Evolutionary conservation across 2,329 filamentous ascomycete genomes (phyloP).

Genomic region (Sporothrix brasiliensis): DNA sequence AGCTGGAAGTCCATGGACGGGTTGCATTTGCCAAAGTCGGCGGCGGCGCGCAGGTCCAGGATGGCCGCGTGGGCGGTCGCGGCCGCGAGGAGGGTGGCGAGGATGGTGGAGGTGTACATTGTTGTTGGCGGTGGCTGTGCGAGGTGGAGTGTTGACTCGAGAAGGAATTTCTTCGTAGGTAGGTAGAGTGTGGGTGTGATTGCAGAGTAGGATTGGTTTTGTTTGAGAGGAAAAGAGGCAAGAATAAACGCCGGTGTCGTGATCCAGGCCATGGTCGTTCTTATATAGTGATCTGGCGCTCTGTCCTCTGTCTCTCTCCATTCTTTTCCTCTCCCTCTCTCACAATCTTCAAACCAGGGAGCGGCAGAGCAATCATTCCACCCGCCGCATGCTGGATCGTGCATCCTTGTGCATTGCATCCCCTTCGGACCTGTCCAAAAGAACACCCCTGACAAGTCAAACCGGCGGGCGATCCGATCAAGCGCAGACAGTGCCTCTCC

Average conservation of each 20-base stretch:
- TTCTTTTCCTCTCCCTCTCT: background rate
- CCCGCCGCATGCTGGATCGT: background rate
- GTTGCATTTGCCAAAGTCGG: slow-evolving; percentile 58
- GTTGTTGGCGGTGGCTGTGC: slow-evolving; percentile 10
- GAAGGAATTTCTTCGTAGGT: background rate
- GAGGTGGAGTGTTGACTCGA: too few relatives aligned
- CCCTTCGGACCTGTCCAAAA: background rate
- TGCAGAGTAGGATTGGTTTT: background rate
- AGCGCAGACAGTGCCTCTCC: slow-evolving; percentile 30
- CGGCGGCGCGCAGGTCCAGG: slow-evolving; percentile 40
- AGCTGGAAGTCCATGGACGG: slow-evolving; percentile 64
- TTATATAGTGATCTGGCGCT: background rate
- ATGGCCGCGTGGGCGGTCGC: slow-evolving; percentile 39
- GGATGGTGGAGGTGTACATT: slow-evolving; percentile 39
- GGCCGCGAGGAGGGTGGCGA: slow-evolving; percentile 38
- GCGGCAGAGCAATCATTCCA: background rate
- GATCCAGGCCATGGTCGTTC: background rate
- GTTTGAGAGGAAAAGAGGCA: slow-evolving; percentile 34
- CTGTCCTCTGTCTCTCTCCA: background rate
- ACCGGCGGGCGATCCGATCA: slow-evolving; percentile 19
- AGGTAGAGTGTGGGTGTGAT: background rate
- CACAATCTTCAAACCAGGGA: background rate
- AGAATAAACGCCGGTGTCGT: slow-evolving; percentile 11
- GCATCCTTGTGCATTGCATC: background rate
- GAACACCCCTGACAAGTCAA: background rate